Evolutionary conservation across 2,329 filamentous ascomycete genomes (phyloP).

Genomic region (Cladosporium cucumerinum): DNA sequence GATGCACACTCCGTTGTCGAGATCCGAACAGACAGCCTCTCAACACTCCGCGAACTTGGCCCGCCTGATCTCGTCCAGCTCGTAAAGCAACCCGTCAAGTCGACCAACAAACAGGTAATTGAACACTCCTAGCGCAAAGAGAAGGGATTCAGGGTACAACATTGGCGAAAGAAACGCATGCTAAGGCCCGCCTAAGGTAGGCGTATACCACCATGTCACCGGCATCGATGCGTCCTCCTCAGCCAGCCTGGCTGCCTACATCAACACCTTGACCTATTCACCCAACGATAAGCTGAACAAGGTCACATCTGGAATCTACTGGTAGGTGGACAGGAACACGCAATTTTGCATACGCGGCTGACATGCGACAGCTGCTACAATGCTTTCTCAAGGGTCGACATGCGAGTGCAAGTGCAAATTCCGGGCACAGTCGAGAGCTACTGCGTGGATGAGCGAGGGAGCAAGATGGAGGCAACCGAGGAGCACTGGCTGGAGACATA

Average conservation of each 20-base stretch:
- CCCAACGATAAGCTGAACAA: slow-evolving; percentile 81
- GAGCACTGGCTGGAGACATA: slow-evolving; percentile 97
- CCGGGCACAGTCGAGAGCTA: slow-evolving; percentile 96
- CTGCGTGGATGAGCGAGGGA: slow-evolving; percentile 93
- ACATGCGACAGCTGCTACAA: slow-evolving; percentile 75
- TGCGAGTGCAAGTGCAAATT: slow-evolving; percentile 97
- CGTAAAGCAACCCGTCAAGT: slow-evolving; percentile 69
- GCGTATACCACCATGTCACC: slow-evolving; percentile 96
- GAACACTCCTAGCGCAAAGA: slow-evolving; percentile 7
- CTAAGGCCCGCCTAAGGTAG: slow-evolving; percentile 55
- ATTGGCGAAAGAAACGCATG: background rate
- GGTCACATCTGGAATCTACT: slow-evolving; percentile 91
- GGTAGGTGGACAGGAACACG: slow-evolving; percentile 52
- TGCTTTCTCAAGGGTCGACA: slow-evolving; percentile 95
- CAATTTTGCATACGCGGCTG: slow-evolving; percentile 20
- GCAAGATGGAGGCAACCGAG: slow-evolving; percentile 89
- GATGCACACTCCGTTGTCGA: slow-evolving; percentile 88
- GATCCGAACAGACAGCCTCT: slow-evolving; percentile 83
- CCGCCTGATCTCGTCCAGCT: slow-evolving; percentile 95
- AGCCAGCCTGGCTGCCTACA: slow-evolving; percentile 93
- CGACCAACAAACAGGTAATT: slow-evolving; percentile 54
- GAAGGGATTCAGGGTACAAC: background rate
- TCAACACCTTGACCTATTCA: slow-evolving; percentile 93
- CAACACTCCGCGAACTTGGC: slow-evolving; percentile 83
- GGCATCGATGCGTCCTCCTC: slow-evolving; percentile 97